These are phyloP conservation scores for Rhizopogon salebrosus DNA, from an alignment of 768 basidiomycete genomes.

Conservation along the genomic window DNA sequence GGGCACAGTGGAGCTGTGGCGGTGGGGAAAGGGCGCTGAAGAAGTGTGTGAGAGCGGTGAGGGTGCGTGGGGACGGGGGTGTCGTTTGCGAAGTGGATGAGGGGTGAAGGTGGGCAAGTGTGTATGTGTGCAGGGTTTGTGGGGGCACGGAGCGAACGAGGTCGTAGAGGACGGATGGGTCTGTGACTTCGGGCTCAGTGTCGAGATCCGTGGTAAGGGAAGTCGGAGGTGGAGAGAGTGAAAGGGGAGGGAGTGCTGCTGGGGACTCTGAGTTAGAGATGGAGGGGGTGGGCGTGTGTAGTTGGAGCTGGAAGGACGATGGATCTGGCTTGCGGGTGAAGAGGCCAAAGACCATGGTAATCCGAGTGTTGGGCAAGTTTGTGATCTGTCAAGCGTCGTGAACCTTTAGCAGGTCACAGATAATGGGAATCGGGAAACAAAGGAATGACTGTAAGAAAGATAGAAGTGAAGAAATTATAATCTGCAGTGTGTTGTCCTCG, in stretches of 20 bases:
- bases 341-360: conserved; percentile 28
- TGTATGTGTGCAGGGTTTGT: conserved; percentile 61
- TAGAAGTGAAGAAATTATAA: too few species aligned
- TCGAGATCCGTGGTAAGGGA: conserved; percentile 23
- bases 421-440: too few species aligned
- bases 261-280: conserved; percentile 16
- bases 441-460: too few species aligned
- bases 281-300: conserved; percentile 43
- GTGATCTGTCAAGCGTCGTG: not conserved
- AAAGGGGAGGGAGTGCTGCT: conserved; percentile 22
- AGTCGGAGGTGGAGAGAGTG: conserved; percentile 32
- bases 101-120: conserved; percentile 42
- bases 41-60: conserved; percentile 49
- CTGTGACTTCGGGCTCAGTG: conserved; percentile 26
- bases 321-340: conserved; percentile 25
- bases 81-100: conserved; percentile 9
- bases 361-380: too few species aligned
- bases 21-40: conserved; percentile 62
- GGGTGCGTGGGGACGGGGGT: conserved; percentile 30
- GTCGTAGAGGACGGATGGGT: conserved; percentile 40
- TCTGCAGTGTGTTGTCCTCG: too few species aligned
- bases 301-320: not conserved
- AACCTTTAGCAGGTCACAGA: not conserved
- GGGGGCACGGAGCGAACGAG: conserved; percentile 59
- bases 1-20: conserved; percentile 64